Base-by-base conservation (phyloP, 352 stramenopile genomes). In the Globisporangium alternatum region DNA sequence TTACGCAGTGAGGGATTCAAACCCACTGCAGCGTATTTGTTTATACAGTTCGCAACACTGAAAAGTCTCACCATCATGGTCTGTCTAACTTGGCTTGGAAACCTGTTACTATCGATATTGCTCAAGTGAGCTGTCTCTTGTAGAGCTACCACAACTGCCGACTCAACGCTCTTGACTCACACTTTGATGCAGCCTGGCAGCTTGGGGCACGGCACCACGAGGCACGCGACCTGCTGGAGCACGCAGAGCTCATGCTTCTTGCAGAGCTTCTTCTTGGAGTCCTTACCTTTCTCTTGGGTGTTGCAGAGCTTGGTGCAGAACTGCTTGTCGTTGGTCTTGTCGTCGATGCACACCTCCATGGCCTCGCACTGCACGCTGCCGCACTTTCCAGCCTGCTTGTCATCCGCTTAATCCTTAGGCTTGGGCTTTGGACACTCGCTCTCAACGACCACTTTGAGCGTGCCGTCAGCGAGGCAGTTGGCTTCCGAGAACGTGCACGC, bases 401-500 rank as follows among this genome's bases (percentile, higher is more conserved):
- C 49, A 17, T 13, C 17, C 17, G 4, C 12, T 15, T 35, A 19
- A 22, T 28, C 15, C 17, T 25, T 56, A 12, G 15, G 49, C 6
- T 21, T 8, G 22, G 49, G 49, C 5, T 6, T 10, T 19, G n/a
- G 35, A 21, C 59, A 65, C 60, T 62, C 48, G 25, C 54, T 6
- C 22, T 47, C 5, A n/a, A 19, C 13, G 41, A 59, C 43, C n/a
- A 68, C 49, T 10, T 21, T 53, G 48, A 75, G 61, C 19, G 43
- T 22, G 4, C 65, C 65, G 17, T 43, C 22, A 12, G 64, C 33
- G 31, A 62, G 64, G n/a, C 69, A 63, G 44, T 67, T 55, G 1
- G 69, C 69, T n/a, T 64, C 68, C 25, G 58, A 35, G 39, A 76
- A 71, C n/a, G 44, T 22, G 53, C 70, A 77, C 39, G 22, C 31